Evolutionary conservation across 441 rosid genomes (phyloP).

Genomic region (Erodium trifolium): DNA sequence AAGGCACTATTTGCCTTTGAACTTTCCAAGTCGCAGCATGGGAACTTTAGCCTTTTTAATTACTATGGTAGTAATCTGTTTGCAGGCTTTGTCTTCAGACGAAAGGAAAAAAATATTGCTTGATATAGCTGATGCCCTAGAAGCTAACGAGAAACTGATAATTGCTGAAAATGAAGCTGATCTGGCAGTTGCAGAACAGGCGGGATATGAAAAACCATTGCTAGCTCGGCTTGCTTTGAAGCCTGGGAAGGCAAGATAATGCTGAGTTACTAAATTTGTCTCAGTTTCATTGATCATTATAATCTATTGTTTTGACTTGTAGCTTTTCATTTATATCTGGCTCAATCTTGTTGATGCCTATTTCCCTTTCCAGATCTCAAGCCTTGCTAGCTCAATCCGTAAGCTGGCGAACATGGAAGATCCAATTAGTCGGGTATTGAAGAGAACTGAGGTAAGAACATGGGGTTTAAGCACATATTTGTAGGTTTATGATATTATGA

Average conservation of each 20-base stretch:
- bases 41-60: not conserved
- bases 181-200: constrained; percentile 66
- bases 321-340: not conserved
- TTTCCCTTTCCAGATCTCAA: constrained; percentile 49
- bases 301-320: not conserved
- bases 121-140: constrained; percentile 74
- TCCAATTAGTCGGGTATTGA: constrained; percentile 71
- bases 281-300: not conserved
- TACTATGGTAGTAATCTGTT: constrained; percentile 21
- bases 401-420: constrained; percentile 94
- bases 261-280: not conserved
- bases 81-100: constrained; percentile 71
- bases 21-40: not conserved
- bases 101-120: constrained; percentile 69
- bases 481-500: too few species aligned
- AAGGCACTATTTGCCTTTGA: not conserved
- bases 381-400: constrained; percentile 75
- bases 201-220: constrained; percentile 72
- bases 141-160: constrained; percentile 62
- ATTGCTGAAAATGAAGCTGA: constrained; percentile 73
- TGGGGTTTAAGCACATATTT: not conserved
- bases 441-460: constrained; percentile 76
- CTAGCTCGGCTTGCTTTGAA: constrained; percentile 76
- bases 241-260: constrained; percentile 70
- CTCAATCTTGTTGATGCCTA: constrained; percentile 11